Evolutionary conservation across 2,329 filamentous ascomycete species (phyloP), one percentile per base, ranked within the genome.

Genomic region (Hymenoscyphus scutula): DNA sequence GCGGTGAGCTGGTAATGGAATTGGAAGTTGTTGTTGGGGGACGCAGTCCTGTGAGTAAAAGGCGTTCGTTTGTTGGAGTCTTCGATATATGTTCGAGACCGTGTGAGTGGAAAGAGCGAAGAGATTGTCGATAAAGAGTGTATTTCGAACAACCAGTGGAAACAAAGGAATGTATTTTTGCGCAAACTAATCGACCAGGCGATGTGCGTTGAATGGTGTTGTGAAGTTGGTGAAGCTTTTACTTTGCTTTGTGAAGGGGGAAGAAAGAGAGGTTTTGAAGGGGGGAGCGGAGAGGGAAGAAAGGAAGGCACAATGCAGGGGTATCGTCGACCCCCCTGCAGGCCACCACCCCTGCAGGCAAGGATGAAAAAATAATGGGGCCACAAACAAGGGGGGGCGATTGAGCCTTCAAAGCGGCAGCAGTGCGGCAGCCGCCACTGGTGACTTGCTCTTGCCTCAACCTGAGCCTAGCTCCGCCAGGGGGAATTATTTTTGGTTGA

Each of bases 11-110:
- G 17, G 53, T 15, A 56, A 37, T 32, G 30, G 23, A 56, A 37
- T n/a, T 37, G 53, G 19, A 51, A 51, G 45, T 51, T 48, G 41
- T 29, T 29, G 27, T 37, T 51, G 19, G 45, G 10, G 53, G 53
- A 56, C 53, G 29, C 53, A 56, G 53, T 56, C 53, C 53, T 19
- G 29, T 34, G 32, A 37, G 32, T 19, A 32, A 56, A 32, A 19
- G 37, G 53, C 17, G 34, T 37, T n/a, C 53, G 53, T 32, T 23
- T 32, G 29, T 23, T 32, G n/a, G n/a, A 37, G 30, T 17, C 29
- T 23, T 56, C 25, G 29, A 17, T 19, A 17, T 19, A 34, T 56
- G 53, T 56, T n/a, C 30, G 53, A 27, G 29, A 34, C 29, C 23
- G 29, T 23, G 6, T 23, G 11, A 19, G 4, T 51, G n/a, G 45